phyloP scores from a whole-genome alignment of 768 basidiomycete genomes.

The Pisolithus microcarpus region DNA sequence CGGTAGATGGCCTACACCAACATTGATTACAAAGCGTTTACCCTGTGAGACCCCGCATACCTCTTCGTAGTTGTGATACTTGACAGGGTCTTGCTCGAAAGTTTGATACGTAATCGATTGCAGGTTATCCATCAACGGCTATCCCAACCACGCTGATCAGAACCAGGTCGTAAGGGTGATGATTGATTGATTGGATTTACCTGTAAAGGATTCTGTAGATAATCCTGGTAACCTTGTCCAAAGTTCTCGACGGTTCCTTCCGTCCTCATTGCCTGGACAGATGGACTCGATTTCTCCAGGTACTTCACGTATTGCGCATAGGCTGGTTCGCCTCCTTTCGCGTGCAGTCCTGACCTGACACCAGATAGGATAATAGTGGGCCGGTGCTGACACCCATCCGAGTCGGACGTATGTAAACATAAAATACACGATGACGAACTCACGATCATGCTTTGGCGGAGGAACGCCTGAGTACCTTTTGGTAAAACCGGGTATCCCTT shows the following conservation, averaged over 20 bases:
- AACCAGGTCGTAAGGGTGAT: neutral
- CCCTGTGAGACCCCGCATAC: conserved; percentile 30
- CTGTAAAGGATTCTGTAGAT: conserved; percentile 90
- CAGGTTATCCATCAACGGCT: conserved; percentile 97
- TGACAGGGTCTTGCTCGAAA: conserved; percentile 96
- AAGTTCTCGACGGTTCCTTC: conserved; percentile 82
- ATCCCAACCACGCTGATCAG: conserved; percentile 9
- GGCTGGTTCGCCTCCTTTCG: conserved; percentile 73
- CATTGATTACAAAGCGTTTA: conserved; percentile 5
- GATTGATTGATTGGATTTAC: conserved; percentile 30
- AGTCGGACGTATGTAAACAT: conserved; percentile 14
- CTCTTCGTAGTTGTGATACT: conserved; percentile 94
- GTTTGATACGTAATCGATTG: conserved; percentile 95
- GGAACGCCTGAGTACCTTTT: conserved; percentile 86
- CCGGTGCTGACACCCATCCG: conserved; percentile 50
- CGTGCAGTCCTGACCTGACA: conserved; percentile 57
- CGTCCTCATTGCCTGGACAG: conserved; percentile 54
- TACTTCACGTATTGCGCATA: conserved; percentile 87
- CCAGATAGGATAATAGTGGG: conserved; percentile 81
- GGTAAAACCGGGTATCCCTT: conserved; percentile 97
- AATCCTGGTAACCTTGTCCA: conserved; percentile 91
- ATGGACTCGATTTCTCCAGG: conserved; percentile 70
- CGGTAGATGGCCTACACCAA: conserved; percentile 62
- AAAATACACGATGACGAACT: conserved; percentile 20
- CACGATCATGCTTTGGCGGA: conserved; percentile 84